Evolutionary conservation across 78 protist genomes (phyloP).

Genomic region (Dictyostelium intermedium): DNA sequence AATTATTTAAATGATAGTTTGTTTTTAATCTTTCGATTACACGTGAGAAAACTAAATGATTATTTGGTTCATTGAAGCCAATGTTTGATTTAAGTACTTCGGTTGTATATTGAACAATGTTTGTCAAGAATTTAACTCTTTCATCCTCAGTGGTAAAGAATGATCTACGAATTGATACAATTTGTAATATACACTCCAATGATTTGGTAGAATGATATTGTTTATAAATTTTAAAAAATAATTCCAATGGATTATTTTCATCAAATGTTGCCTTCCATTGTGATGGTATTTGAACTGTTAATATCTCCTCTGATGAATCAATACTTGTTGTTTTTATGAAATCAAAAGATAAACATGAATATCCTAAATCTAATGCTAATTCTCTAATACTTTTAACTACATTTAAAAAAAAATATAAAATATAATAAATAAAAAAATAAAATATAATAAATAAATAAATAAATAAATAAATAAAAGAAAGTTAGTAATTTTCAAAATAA

Average conservation of each 20-base stretch:
- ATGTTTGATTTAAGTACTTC: slow-evolving; percentile 2
- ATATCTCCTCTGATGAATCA: slow-evolving; percentile 49
- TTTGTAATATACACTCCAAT: slow-evolving; percentile 44
- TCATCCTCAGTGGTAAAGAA: slow-evolving; percentile 53
- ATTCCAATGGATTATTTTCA: slow-evolving; percentile 7
- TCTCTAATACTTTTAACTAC: slow-evolving; percentile 61
- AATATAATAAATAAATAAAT: not conserved
- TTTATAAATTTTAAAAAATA: slow-evolving; percentile 42
- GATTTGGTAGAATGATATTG: slow-evolving; percentile 9
- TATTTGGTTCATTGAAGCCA: slow-evolving; percentile 46
- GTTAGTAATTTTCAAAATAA: not conserved
- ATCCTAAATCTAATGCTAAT: slow-evolving; percentile 41
- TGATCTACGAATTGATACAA: slow-evolving; percentile 66
- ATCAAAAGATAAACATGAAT: slow-evolving; percentile 53
- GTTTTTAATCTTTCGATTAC: slow-evolving; percentile 59
- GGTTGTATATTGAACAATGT: not conserved
- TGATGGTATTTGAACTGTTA: slow-evolving; percentile 40
- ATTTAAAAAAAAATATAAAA: too few species aligned
- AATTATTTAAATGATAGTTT: slow-evolving; percentile 42
- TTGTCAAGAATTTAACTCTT: slow-evolving; percentile 26
- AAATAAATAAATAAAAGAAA: not conserved
- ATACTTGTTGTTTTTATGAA: slow-evolving; percentile 41
- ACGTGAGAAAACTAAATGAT: slow-evolving; percentile 66
- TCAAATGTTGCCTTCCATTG: slow-evolving; percentile 46
- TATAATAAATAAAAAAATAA: not conserved